A percentile compares a stretch with the other conserved stretches of the same genome.
phyloP scores from a whole-genome alignment of 225 moss, liverwort and hornwort genomes.

The Marchantia paleacea region DNA sequence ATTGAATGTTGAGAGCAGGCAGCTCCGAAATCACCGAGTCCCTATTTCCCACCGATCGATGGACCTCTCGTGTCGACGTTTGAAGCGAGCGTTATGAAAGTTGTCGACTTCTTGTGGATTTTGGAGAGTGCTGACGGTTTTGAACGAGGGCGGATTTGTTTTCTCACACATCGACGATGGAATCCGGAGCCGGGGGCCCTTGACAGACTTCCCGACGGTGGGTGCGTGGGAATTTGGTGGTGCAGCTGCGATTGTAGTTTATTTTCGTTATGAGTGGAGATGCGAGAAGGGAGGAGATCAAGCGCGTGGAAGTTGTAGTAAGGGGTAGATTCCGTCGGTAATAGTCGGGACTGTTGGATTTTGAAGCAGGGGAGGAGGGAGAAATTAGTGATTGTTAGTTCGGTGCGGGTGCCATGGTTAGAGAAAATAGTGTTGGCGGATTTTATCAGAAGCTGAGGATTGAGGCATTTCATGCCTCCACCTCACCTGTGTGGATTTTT shows the following conservation, averaged over 20 bases:
- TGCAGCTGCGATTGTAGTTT: too few relatives aligned
- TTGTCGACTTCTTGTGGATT: too few relatives aligned
- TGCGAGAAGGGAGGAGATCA: too few relatives aligned
- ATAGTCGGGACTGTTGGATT: not conserved
- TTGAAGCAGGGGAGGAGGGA: not conserved
- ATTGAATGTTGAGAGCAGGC: not conserved
- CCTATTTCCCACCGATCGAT: not conserved
- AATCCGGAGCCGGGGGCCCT: too few relatives aligned
- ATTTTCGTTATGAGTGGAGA: too few relatives aligned
- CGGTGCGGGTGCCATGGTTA: slow-evolving; percentile 55
- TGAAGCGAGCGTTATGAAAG: not conserved
- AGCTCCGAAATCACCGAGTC: too few relatives aligned
- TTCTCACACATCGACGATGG: too few relatives aligned
- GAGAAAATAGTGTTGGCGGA: slow-evolving; percentile 68
- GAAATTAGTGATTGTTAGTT: not conserved
- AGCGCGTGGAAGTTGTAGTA: not conserved
- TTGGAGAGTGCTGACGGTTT: too few relatives aligned
- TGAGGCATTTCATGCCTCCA: slow-evolving; percentile 53
- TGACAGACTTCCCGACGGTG: too few relatives aligned
- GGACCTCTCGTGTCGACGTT: not conserved
- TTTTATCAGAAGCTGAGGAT: slow-evolving; percentile 75
- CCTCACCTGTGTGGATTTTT: slow-evolving; percentile 72
- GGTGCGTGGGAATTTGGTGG: too few relatives aligned
- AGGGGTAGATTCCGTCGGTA: not conserved
- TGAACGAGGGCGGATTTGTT: too few relatives aligned